Conservation (phyloP, 1,284 basidiomycete species). For the Ceratobasidium sp. region DNA sequence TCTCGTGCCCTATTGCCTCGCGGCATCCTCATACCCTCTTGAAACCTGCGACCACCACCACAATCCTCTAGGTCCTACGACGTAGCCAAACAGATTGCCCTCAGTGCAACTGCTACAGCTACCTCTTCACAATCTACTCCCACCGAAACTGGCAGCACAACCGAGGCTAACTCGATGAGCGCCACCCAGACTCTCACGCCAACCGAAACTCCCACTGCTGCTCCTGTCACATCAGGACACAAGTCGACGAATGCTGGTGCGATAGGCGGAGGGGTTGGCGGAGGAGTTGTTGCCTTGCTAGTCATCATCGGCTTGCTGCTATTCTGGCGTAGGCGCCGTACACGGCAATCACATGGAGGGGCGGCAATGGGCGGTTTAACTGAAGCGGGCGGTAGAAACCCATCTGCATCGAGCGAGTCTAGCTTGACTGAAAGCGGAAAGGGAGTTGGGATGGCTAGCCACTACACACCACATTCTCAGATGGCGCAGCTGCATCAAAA, state of each 20-base stretch:
- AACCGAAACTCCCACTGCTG: neutral
- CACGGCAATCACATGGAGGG: slow-evolving; percentile 16
- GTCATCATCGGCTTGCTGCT: slow-evolving; percentile 17
- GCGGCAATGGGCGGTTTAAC: neutral
- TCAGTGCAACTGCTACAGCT: slow-evolving; percentile 11
- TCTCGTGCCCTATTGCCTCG: slow-evolving; percentile 6
- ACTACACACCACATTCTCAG: slow-evolving; percentile 37
- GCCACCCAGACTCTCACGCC: slow-evolving; percentile 18
- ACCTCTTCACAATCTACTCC: neutral
- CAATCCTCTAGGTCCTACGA: slow-evolving; percentile 16
- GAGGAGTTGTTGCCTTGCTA: slow-evolving; percentile 19
- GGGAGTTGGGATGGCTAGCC: neutral
- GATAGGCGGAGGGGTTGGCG: slow-evolving; percentile 32
- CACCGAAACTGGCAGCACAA: neutral
- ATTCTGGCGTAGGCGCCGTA: slow-evolving; percentile 27
- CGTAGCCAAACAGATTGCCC: neutral
- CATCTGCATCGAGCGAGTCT: slow-evolving; percentile 25
- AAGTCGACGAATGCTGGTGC: slow-evolving; percentile 33
- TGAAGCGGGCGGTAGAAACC: slow-evolving; percentile 3
- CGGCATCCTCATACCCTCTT: slow-evolving; percentile 6
- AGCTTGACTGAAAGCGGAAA: slow-evolving; percentile 34
- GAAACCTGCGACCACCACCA: neutral
- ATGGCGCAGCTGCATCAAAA: slow-evolving; percentile 25
- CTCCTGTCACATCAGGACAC: neutral
- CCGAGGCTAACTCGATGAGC: neutral